Conservation (phyloP, 306 rosid genomes). For the Cucumis hystrix region DNA sequence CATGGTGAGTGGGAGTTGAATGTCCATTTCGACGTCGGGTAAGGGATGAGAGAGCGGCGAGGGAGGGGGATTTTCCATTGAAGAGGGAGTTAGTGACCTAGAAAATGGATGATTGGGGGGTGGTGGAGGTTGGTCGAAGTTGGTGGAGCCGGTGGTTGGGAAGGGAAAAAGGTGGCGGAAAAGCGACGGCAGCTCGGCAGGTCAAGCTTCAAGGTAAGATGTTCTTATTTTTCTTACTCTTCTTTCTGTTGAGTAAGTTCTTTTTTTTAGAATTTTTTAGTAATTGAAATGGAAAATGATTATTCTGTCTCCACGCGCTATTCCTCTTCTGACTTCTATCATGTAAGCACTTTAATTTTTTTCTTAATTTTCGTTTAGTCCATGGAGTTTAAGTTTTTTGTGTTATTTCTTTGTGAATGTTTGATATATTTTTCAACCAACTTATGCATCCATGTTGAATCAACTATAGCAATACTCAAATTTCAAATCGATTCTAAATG, state of each 20-base stretch:
- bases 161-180: conserved; percentile 1
- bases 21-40: conserved; percentile 20
- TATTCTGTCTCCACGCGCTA: no score
- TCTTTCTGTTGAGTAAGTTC: not conserved
- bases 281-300: no score
- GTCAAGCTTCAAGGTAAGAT: not conserved
- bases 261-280: no score
- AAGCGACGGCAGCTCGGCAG: not conserved
- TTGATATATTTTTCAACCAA: no score
- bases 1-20: conserved; percentile 2
- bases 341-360: no score
- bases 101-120: not conserved
- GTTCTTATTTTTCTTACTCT: not conserved
- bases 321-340: no score
- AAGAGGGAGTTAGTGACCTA: not conserved
- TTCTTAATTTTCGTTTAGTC: no score
- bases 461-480: no score
- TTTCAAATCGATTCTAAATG: no score
- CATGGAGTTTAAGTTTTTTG: no score
- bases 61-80: not conserved
- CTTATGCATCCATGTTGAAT: no score
- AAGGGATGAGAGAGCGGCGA: not conserved
- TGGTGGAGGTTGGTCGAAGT: not conserved
- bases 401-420: no score
- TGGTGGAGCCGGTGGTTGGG: not conserved